A percentile compares a stretch with the other conserved stretches of the same genome.
These are phyloP conservation scores for Trametes punicea DNA, from an alignment of 768 basidiomycete species.

Conservation along the genomic window DNA sequence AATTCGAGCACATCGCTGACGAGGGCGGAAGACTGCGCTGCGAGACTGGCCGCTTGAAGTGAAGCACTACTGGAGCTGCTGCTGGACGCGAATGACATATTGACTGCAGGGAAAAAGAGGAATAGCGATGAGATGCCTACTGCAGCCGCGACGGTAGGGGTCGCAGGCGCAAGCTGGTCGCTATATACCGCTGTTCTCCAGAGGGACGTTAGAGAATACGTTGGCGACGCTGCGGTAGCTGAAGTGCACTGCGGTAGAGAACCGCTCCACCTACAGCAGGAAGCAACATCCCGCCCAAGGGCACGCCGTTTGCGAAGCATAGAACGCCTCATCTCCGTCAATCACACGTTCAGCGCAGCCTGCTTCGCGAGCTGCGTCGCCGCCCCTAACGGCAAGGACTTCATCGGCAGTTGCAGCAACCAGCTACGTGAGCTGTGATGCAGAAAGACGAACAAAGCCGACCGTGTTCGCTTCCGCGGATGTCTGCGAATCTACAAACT, in stretches of 20 bases:
- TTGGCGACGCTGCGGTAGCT: background rate
- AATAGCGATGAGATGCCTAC: no score
- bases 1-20: constrained; percentile 3
- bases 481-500: no score
- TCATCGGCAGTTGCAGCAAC: no score
- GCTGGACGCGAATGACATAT: background rate
- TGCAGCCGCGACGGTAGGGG: no score
- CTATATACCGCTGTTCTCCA: background rate
- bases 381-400: no score
- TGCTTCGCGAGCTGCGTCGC: no score
- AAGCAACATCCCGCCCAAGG: background rate
- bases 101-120: background rate
- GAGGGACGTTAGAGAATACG: background rate
- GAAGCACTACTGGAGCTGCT: background rate
- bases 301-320: background rate
- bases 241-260: background rate
- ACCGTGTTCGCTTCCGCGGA: no score
- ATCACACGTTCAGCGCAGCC: background rate
- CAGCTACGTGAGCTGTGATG: no score
- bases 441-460: no score
- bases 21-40: background rate
- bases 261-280: background rate
- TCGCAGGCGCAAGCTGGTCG: no score
- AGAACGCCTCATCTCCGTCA: background rate
- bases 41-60: background rate